Conservation (phyloP, 345 rosid species). For the Pelargonium nanum region DNA sequence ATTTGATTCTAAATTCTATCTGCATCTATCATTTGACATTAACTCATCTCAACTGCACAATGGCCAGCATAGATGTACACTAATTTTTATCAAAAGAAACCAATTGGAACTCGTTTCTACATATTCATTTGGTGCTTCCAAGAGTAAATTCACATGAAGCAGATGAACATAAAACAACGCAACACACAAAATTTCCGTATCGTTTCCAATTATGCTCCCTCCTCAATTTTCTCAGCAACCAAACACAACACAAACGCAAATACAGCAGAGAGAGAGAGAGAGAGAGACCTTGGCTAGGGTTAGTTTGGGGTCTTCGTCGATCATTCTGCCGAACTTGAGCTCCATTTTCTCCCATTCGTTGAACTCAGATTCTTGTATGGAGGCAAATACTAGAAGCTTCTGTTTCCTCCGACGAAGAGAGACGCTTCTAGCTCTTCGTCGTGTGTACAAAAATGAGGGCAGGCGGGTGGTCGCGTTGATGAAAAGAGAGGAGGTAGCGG, state of each 20-base stretch:
- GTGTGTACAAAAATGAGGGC: neutral
- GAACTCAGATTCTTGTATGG: conserved; percentile 50
- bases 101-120: no score
- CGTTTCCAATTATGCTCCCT: neutral
- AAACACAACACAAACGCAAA: conserved; percentile 2
- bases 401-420: conserved; percentile 14
- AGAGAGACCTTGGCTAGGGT: conserved; percentile 72
- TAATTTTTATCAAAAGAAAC: neutral
- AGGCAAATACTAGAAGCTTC: conserved; percentile 38
- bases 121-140: no score
- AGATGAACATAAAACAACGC: neutral
- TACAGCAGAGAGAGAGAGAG: no score
- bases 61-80: neutral
- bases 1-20: no score
- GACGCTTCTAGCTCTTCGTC: conserved; percentile 16
- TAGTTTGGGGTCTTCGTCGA: conserved; percentile 90
- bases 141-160: no score
- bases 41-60: neutral
- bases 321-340: conserved; percentile 72
- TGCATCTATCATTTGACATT: no score
- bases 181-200: neutral
- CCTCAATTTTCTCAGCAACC: neutral
- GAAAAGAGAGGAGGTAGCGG: conserved; percentile 15
- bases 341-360: conserved; percentile 82
- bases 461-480: conserved; percentile 3